Base-by-base conservation (phyloP, 768 basidiomycete genomes). In the Mycena maculata region DNA sequence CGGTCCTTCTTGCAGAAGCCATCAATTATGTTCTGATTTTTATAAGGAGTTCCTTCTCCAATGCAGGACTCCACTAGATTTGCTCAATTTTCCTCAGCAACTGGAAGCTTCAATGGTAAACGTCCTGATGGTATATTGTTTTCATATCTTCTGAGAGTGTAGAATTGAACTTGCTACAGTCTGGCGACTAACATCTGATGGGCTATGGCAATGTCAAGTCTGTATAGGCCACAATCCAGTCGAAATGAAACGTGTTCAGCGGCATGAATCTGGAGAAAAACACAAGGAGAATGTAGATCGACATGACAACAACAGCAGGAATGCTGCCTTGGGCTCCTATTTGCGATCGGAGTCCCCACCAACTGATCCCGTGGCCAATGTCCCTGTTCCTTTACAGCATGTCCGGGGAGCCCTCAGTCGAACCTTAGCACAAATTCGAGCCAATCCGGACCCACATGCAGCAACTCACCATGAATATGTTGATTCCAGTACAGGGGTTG, bases 51-150 rank as follows among this genome's bases (percentile, higher is more conserved):
- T n/a, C n/a, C n/a, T 38, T 38, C 44, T 12, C 33, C 44, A 23
- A 8, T n/a, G 2, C 38, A 23, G 28, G 20, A 28, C 3, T 3
- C 44, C 16, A 2, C 41, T 7, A 20, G 30, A 42, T 22, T 15
- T 5, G 16, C 30, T 33, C 57, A 58, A 33, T 58, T 58, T 23
- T 47, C 57, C 30, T 22, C 8, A 7, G 27, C 48, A 25, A 33
- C 42, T 38, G 58, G 31, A 16, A 2, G 25, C 7, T 59, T 59
- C 30, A 11, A 5, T 5, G 4, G 20, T 13, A 4, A 6, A 15
- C 57, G 57, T 12, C 57, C 57, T 33, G 57, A 58, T 36, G 44
- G 57, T 58, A 23, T 42, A 7, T 4, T 41, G 1, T 28, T 30
- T 1, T 20, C 36, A 4, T 55, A 15, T 20, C 2, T 9, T 48